phyloP scores from a whole-genome alignment of 805 yeast species.

The Cyberlindnera maritima region DNA sequence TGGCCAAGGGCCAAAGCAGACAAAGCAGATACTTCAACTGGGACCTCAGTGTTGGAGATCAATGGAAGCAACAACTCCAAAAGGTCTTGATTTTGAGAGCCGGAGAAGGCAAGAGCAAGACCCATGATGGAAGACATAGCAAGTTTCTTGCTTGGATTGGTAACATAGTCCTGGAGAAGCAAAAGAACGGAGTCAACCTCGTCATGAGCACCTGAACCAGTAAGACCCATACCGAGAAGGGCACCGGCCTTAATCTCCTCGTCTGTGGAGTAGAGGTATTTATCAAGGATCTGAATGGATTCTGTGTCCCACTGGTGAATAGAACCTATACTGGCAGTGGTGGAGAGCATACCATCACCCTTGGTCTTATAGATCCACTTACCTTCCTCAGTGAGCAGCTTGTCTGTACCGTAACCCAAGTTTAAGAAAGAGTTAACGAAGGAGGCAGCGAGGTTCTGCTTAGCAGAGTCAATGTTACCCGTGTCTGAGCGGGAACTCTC shows the following conservation, averaged over 20 bases:
- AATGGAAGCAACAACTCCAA: constrained; percentile 75
- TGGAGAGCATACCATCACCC: constrained; percentile 85
- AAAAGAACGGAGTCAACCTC: constrained; percentile 93
- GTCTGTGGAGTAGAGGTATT: constrained; percentile 80
- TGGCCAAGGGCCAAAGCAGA: constrained; percentile 94
- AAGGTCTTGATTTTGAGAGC: constrained; percentile 84
- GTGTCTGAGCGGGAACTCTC: constrained; percentile 66
- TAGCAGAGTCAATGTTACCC: constrained; percentile 76
- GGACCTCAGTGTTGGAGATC: constrained; percentile 69
- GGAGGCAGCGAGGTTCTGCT: constrained; percentile 91
- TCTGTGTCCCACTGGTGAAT: constrained; percentile 91
- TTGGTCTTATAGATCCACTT: constrained; percentile 91
- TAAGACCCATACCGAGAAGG: constrained; percentile 88
- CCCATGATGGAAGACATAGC: constrained; percentile 86
- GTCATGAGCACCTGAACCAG: constrained; percentile 90
- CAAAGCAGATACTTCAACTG: constrained; percentile 77
- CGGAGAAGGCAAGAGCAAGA: constrained; percentile 92
- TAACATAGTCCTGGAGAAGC: constrained; percentile 77
- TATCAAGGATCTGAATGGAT: constrained; percentile 88
- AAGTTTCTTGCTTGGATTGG: constrained; percentile 57
- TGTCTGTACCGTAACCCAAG: constrained; percentile 87
- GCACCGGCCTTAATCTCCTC: constrained; percentile 95
- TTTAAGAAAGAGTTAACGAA: constrained; percentile 91
- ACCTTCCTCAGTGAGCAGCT: constrained; percentile 72
- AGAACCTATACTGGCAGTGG: constrained; percentile 90